A percentile compares a stretch with the other conserved stretches of the same genome.
These are phyloP conservation scores for Penicillium capsulatum DNA, from an alignment of 2,329 filamentous ascomycete species.

Conservation along the genomic window DNA sequence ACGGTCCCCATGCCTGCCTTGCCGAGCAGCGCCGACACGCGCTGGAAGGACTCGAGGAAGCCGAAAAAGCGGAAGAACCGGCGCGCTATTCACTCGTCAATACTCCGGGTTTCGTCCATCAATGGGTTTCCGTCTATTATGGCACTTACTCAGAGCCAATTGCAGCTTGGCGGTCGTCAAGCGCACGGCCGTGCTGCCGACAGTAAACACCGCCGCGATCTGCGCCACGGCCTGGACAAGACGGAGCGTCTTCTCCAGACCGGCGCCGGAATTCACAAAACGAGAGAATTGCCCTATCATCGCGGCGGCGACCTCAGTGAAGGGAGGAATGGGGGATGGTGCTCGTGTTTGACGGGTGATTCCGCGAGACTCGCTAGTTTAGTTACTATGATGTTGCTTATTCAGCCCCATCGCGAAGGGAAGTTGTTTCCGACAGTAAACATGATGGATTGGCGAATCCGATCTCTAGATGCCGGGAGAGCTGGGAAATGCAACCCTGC, in stretches of 20 bases:
- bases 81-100: conserved; percentile 40
- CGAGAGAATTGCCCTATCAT: conserved; percentile 25
- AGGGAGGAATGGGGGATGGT: neutral
- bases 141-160: conserved; percentile 44
- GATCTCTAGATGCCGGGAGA: too few species aligned
- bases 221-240: conserved; percentile 37
- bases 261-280: conserved; percentile 31
- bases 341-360: neutral
- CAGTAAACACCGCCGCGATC: conserved; percentile 27
- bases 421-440: too few species aligned
- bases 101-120: too few species aligned
- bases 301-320: neutral
- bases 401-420: too few species aligned
- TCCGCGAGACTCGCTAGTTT: too few species aligned
- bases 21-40: conserved; percentile 45
- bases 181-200: conserved; percentile 28
- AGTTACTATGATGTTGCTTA: too few species aligned
- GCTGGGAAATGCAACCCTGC: too few species aligned
- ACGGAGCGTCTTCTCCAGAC: conserved; percentile 40
- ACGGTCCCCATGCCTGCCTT: conserved; percentile 23
- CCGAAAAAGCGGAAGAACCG: conserved; percentile 66
- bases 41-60: conserved; percentile 58
- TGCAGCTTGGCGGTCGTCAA: conserved; percentile 40
- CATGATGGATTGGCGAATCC: too few species aligned
- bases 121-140: too few species aligned